Evolutionary conservation across 805 yeast species (phyloP).

Genomic region (Kodamaea hsintzibuensis): DNA sequence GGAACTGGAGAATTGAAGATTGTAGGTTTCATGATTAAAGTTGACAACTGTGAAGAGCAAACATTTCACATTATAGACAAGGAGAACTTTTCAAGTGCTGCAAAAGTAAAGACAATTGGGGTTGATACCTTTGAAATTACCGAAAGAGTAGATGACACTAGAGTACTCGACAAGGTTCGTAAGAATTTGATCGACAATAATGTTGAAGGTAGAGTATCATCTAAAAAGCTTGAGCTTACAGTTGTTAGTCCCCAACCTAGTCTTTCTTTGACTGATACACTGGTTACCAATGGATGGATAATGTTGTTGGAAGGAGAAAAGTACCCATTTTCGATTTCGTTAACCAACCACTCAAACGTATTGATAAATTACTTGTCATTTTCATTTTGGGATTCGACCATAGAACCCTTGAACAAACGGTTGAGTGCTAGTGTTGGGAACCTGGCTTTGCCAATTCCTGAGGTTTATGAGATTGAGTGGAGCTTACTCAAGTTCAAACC

Average conservation of each 20-base stretch:
- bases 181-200: constrained; percentile 28
- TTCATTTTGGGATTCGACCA: constrained; percentile 71
- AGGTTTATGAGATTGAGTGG: constrained; percentile 75
- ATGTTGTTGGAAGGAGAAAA: constrained; percentile 82
- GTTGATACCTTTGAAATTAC: not conserved
- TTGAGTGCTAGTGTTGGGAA: constrained; percentile 30
- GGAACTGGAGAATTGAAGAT: constrained; percentile 50
- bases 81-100: constrained; percentile 19
- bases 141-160: not conserved
- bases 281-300: constrained; percentile 62
- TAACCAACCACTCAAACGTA: constrained; percentile 61
- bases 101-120: constrained; percentile 3
- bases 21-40: constrained; percentile 49
- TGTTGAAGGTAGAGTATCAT: constrained; percentile 17
- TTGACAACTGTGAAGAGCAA: constrained; percentile 51
- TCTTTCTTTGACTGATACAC: constrained; percentile 50
- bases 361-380: constrained; percentile 58
- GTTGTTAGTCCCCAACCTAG: constrained; percentile 59
- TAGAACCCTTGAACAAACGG: constrained; percentile 60
- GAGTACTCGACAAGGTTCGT: constrained; percentile 16
- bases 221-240: constrained; percentile 26
- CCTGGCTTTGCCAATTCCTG: constrained; percentile 53
- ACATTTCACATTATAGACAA: constrained; percentile 42
- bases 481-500: constrained; percentile 59
- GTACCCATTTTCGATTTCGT: constrained; percentile 46